Conservation (phyloP, 2,329 filamentous ascomycete genomes). For the Dactylellina haptotyla region DNA sequence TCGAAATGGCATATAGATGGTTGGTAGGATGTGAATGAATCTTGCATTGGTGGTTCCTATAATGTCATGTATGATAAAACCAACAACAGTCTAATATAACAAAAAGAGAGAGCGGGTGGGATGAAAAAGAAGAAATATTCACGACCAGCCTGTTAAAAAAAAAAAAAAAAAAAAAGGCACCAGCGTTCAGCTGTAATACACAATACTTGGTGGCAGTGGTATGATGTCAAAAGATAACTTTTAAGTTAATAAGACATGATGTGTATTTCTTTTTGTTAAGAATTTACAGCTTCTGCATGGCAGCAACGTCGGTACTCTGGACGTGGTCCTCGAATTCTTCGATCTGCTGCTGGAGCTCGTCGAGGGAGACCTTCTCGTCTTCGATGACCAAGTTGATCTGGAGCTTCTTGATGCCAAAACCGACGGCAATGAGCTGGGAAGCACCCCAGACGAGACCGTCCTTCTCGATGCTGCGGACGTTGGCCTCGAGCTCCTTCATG, state of each 20-base stretch:
- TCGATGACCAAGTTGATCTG: slow-evolving; percentile 98
- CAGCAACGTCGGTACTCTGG: slow-evolving; percentile 85
- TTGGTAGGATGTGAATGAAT: slow-evolving; percentile 9
- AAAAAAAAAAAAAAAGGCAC: neutral
- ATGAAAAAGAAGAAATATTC: neutral
- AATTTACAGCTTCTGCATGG: slow-evolving; percentile 89
- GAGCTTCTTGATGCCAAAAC: slow-evolving; percentile 98
- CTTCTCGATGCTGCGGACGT: slow-evolving; percentile 84
- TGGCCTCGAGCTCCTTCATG: slow-evolving; percentile 81
- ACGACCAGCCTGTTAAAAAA: neutral
- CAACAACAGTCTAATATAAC: neutral
- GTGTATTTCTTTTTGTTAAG: neutral
- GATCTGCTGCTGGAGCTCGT: slow-evolving; percentile 88
- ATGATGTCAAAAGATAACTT: neutral
- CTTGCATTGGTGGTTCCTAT: neutral
- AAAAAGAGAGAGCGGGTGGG: neutral
- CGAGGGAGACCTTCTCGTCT: slow-evolving; percentile 91
- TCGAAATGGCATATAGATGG: neutral
- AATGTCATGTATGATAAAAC: slow-evolving; percentile 2
- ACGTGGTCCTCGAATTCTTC: slow-evolving; percentile 90
- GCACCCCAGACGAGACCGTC: slow-evolving; percentile 97
- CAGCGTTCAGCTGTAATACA: neutral
- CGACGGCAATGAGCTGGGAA: slow-evolving; percentile 84
- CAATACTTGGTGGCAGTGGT: neutral
- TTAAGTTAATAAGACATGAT: neutral